Evolutionary conservation across 345 rosid genomes (phyloP), one percentile per base, ranked within the genome.

Genomic region (Psidium friedrichsthalianum): DNA sequence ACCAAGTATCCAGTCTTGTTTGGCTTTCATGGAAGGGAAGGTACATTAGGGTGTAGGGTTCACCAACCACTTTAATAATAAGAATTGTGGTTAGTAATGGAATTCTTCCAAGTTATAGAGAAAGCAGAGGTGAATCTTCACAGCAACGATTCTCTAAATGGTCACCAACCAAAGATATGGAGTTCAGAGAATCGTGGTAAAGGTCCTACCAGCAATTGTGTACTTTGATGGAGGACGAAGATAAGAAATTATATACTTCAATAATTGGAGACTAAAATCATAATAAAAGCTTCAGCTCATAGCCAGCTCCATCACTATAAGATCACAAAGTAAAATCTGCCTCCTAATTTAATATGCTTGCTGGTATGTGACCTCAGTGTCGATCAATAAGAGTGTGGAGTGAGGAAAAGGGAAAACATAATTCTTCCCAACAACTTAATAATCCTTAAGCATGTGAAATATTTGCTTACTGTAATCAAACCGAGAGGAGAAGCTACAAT

Each of bases 401-500:
- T 69, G 47, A 69, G 40, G 80, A 69, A 69, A 69, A 69, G 8
- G 11, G 78, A 69, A 69, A 69, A 8, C 36, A 24, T 69, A 69
- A 69, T 36, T 32, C 47, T 69, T 69, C 25, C 80, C 47, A 36
- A 25, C 47, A 36, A 69, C 80, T 69, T 36, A 69, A 69, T 36
- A 69, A 69, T 69, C 47, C 80, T 32, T 36, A 69, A 36, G 80
- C 44, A 18, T 47, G 42, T 20, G 42, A 82, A 44, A 40, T 54
- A 53, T 21, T 59, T 89, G 82, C 93, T 89, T 93, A 96, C 98
- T 52, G 89, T 84, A 76, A 90, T 92, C 86, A 96, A 88, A 86
- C 88, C 90, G 86, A 95, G 87, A 88, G 98, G 97, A 88, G 99
- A 97, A 87, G 98, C 98, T 88, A 97, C 91, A 88, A 97, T 95